Evolutionary conservation across 1,139 yeast species (phyloP), one percentile per base, ranked within the genome.

Genomic region (Pichia sp.): DNA sequence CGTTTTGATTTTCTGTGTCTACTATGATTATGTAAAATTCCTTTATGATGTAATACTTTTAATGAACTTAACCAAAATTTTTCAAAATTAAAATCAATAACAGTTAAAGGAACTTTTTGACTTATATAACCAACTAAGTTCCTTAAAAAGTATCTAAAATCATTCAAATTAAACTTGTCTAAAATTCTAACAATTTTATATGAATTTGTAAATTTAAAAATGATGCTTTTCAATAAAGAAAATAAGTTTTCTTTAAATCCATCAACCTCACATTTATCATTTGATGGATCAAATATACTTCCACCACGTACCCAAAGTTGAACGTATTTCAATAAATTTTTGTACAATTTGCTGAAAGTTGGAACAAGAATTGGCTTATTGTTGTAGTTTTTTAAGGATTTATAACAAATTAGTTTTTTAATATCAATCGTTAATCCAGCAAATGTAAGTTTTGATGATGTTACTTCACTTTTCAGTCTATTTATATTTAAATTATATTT

Each of bases 401-500:
- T 71, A 29, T 60, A 50, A 2, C 69, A 60, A 0, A 65, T 56
- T 8, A 72, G 56, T n/a, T 49, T 54, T 2, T 25, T 34, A 2
- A 68, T 55, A 47, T 66, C 57, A 4, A 72, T 61, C 1, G 62
- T 51, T 3, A 64, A 43, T 1, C 69, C 69, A 41, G 66, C 62
- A 51, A 66, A 67, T 0, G 54, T 49, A 3, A 67, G 34, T 9
- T 48, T n/a, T 5, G 34, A 38, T 1, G 54, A 54, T 5, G 62
- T 57, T 13, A 64, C 51, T 66, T 65, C 57, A 0, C 87, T 79
- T 61, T 90, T 91, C 11, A 69, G 67, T 9, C 71, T 68, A 56
- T 88, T 88, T 7, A 83, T 73, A 19, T 58, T 65, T 0, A 88
- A 83, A 3, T 91, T 91, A 64, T 79, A 85, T 0, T 73, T 73